Evolutionary conservation across 192 early-diverging fungal genomes (phyloP).

Genomic region (Coemansia guatemalensis): DNA sequence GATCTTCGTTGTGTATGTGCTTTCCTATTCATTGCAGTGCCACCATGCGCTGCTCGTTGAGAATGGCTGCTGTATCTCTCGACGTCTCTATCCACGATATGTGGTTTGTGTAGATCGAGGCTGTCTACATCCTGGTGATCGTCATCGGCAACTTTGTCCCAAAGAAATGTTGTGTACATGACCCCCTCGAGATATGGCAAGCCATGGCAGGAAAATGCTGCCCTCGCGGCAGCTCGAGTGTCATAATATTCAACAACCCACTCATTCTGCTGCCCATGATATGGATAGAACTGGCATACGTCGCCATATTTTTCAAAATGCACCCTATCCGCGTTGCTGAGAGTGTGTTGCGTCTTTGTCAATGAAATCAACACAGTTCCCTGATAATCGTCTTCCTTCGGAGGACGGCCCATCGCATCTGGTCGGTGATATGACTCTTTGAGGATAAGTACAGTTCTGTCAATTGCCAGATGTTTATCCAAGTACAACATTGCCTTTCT

Average conservation of each 20-base stretch:
- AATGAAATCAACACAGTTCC: constrained; percentile 31
- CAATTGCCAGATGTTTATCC: constrained; percentile 12
- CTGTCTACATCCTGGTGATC: not conserved
- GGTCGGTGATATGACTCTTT: constrained; percentile 26
- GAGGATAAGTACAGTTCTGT: not conserved
- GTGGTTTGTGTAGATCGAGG: not conserved
- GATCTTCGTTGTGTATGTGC: not conserved
- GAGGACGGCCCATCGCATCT: constrained; percentile 12
- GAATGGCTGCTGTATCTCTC: not conserved
- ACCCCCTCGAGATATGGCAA: constrained; percentile 9
- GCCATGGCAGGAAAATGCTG: constrained; percentile 12
- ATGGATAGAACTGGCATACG: constrained; percentile 17
- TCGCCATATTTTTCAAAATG: constrained; percentile 31
- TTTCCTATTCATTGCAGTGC: not conserved
- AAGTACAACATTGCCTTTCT: constrained; percentile 3
- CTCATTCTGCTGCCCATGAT: constrained; percentile 10
- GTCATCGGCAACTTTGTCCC: constrained; percentile 20
- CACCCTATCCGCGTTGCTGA: constrained; percentile 12
- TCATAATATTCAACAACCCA: constrained; percentile 46
- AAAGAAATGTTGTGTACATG: constrained; percentile 30
- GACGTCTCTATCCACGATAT: not conserved
- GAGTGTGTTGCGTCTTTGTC: constrained; percentile 1
- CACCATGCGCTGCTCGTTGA: not conserved
- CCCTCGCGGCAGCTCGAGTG: constrained; percentile 16
- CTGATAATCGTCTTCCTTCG: constrained; percentile 17